Evolutionary conservation across 2,329 filamentous ascomycete species (phyloP).

Genomic region (Macrophomina tecta): DNA sequence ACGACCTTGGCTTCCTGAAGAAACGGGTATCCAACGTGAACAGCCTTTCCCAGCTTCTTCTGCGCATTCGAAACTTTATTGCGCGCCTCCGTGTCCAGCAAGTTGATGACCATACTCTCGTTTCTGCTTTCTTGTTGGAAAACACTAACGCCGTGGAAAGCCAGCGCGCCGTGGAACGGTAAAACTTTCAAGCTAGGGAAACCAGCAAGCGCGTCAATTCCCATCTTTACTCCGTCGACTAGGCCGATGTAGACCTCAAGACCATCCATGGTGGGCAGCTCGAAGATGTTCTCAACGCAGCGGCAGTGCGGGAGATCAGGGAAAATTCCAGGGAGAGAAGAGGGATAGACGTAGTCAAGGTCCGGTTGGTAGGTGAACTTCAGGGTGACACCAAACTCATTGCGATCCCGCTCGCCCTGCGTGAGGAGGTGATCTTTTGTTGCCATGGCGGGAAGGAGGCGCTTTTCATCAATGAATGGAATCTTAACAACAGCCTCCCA

Average conservation of each 20-base stretch:
- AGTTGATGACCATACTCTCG: conserved; percentile 91
- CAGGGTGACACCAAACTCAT: conserved; percentile 87
- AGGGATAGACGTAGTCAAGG: conserved; percentile 82
- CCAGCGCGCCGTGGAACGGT: conserved; percentile 79
- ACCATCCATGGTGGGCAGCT: conserved; percentile 89
- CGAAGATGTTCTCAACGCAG: conserved; percentile 95
- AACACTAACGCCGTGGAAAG: conserved; percentile 88
- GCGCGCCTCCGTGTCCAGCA: conserved; percentile 74
- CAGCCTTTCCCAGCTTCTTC: conserved; percentile 79
- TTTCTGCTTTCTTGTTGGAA: conserved; percentile 97
- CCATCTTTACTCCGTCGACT: conserved; percentile 82
- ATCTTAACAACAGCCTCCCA: conserved; percentile 99
- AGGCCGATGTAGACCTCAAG: conserved; percentile 84
- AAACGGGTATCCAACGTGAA: conserved; percentile 94
- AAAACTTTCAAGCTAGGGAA: conserved; percentile 91
- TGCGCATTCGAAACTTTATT: conserved; percentile 76
- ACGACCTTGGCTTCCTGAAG: conserved; percentile 91
- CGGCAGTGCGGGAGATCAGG: conserved; percentile 85
- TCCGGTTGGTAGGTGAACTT: conserved; percentile 89
- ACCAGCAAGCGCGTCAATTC: conserved; percentile 82
- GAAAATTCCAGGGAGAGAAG: conserved; percentile 86
- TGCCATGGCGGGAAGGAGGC: conserved; percentile 83
- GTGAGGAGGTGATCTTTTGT: conserved; percentile 80
- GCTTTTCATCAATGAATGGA: conserved; percentile 93
- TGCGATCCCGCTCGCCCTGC: conserved; percentile 78